Evolutionary conservation across 2,329 filamentous ascomycete genomes (phyloP), one percentile per base, ranked within the genome.

Genomic region (Gliomastix tumulicola): DNA sequence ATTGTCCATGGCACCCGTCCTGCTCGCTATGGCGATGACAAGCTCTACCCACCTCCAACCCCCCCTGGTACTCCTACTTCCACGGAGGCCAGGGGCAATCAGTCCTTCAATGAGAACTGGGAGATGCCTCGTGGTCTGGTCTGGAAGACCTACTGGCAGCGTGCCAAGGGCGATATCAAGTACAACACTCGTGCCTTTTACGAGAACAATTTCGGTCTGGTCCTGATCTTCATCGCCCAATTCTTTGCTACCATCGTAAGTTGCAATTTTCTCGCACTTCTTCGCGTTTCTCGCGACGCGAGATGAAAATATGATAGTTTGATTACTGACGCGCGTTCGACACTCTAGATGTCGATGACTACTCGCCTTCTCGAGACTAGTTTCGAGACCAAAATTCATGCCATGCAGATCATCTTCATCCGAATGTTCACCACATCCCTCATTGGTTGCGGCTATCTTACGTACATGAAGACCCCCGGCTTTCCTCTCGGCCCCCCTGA

Each of bases 401-500:
- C 62, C 5, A 32, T 66, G 36, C 60, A 66, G 25, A 59, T 66
- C 30, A 64, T 66, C 15, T 65, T 65, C 32, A 60, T 66, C 0
- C 58, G 63, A 28, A 66, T 66, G 63, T 30, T 60, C 1, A 53
- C 54, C 4, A 66, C 62, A 0, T 45, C 54, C 1, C 18, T 60
- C 0, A 49, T 66, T 6, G 60, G 62, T 4, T 59, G 52, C 3
- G 15, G 56, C 7, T 65, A 64, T 22, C 62, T 64, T 60, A 63
- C 58, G 59, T 55, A 54, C 20, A 58, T 59, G 36, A 53, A 54
- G 11, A 55, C 65, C 2, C 79, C 82, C 2, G 57, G 82, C 44
- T 82, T 81, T 36, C 85, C 84, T 0, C 60, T 87, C 2, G 85
- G 85, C 0, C 63, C 68, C 15, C 71, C 63, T n/a, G 71, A 72